phyloP scores from a whole-genome alignment of 352 stramenopile species.

The Phytophthora pistaciae region DNA sequence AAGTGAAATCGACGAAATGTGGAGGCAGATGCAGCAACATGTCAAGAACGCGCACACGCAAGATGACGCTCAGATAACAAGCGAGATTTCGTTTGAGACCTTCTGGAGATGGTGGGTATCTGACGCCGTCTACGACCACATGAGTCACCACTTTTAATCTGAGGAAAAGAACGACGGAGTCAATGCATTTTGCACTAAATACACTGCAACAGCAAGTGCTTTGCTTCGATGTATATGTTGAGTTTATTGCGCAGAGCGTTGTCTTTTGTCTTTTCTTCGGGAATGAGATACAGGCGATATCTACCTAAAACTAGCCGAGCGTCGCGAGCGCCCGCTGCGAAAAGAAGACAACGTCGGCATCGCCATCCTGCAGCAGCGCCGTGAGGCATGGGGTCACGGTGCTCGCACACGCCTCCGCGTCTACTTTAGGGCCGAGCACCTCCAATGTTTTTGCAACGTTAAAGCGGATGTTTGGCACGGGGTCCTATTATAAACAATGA shows the following conservation, averaged over 20 bases:
- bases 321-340: constrained; percentile 78
- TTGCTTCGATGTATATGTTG: constrained; percentile 37
- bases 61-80: neutral
- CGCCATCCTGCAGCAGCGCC: constrained; percentile 89
- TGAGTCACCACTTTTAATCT: constrained; percentile 6
- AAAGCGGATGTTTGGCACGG: constrained; percentile 99
- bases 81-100: constrained; percentile 39
- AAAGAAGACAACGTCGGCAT: constrained; percentile 96
- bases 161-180: neutral
- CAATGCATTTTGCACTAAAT: constrained; percentile 5
- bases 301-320: constrained; percentile 60
- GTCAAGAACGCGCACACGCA: neutral
- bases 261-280: constrained; percentile 20
- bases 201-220: constrained; percentile 12
- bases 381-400: constrained; percentile 90
- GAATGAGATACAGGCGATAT: constrained; percentile 40
- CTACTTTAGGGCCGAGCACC: constrained; percentile 84
- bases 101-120: constrained; percentile 74
- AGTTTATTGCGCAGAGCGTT: constrained; percentile 35
- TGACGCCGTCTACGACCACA: constrained; percentile 44
- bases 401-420: constrained; percentile 58
- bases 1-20: constrained; percentile 65
- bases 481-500: too few species aligned
- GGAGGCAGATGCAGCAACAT: constrained; percentile 43
- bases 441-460: constrained; percentile 98